phyloP scores from a whole-genome alignment of 2,329 filamentous ascomycete species.

The Paecilomyces variotii region DNA sequence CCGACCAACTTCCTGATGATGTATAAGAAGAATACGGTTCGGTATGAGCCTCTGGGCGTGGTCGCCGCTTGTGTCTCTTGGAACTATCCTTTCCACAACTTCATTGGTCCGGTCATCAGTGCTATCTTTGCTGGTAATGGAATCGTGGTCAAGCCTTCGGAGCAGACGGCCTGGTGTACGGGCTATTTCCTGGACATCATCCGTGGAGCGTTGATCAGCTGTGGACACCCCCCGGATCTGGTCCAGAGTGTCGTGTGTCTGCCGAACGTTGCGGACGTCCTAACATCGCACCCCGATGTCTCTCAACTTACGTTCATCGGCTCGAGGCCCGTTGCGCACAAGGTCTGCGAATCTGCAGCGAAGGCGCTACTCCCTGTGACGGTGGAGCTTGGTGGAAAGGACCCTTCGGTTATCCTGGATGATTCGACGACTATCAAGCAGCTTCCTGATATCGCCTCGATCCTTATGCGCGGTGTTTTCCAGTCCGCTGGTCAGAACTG shows the following conservation, averaged over 20 bases:
- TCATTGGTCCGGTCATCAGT: slow-evolving; percentile 84
- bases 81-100: slow-evolving; percentile 97
- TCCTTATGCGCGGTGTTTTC: slow-evolving; percentile 86
- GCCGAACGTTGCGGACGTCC: slow-evolving; percentile 68
- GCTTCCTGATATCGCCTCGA: slow-evolving; percentile 65
- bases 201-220: slow-evolving; percentile 68
- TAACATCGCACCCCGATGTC: slow-evolving; percentile 79
- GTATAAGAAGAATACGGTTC: slow-evolving; percentile 87
- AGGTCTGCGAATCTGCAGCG: slow-evolving; percentile 79
- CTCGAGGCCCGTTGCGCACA: slow-evolving; percentile 74
- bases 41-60: slow-evolving; percentile 87
- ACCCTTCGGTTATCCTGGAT: slow-evolving; percentile 83
- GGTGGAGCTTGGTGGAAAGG: slow-evolving; percentile 90
- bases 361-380: slow-evolving; percentile 79
- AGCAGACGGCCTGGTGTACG: slow-evolving; percentile 91
- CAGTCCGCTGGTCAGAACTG: slow-evolving; percentile 96
- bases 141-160: slow-evolving; percentile 87
- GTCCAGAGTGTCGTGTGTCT: slow-evolving; percentile 84
- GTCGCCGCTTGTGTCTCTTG: slow-evolving; percentile 89
- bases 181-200: slow-evolving; percentile 73
- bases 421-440: slow-evolving; percentile 52
- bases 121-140: slow-evolving; percentile 86
- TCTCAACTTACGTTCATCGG: slow-evolving; percentile 95
- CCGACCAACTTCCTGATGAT: slow-evolving; percentile 89
- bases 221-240: slow-evolving; percentile 72